Evolutionary conservation across 805 yeast species (phyloP).

Genomic region (Yarrowia sp.): DNA sequence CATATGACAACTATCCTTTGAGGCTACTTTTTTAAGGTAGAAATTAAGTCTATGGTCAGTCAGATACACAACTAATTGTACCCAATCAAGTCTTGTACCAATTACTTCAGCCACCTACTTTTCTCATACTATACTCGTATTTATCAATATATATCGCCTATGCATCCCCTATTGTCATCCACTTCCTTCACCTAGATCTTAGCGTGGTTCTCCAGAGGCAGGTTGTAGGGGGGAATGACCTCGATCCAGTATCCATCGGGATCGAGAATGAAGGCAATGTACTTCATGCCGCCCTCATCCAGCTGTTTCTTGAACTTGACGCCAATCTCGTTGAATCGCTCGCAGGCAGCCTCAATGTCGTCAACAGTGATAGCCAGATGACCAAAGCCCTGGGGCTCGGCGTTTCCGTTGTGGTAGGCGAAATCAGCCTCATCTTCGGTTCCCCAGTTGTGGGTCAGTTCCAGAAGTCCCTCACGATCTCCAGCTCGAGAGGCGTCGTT

Average conservation of each 20-base stretch:
- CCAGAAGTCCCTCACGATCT: slow-evolving; percentile 73
- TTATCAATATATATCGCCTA: background rate
- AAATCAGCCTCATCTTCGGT: slow-evolving; percentile 81
- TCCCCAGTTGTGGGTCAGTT: slow-evolving; percentile 95
- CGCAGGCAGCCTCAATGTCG: slow-evolving; percentile 63
- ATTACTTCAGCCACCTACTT: background rate
- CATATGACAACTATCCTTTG: too few relatives aligned
- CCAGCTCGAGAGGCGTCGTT: slow-evolving; percentile 49
- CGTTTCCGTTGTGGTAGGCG: slow-evolving; percentile 84
- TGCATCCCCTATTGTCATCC: slow-evolving; percentile 3
- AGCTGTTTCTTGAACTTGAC: slow-evolving; percentile 57
- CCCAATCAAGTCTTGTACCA: too few relatives aligned
- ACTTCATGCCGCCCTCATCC: slow-evolving; percentile 56
- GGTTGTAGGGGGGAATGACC: slow-evolving; percentile 58
- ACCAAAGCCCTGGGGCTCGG: slow-evolving; percentile 80
- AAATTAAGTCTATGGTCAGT: too few relatives aligned
- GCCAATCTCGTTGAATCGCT: slow-evolving; percentile 56
- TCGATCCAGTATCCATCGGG: slow-evolving; percentile 93
- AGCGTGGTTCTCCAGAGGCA: slow-evolving; percentile 43
- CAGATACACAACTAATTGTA: too few relatives aligned
- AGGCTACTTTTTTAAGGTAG: too few relatives aligned
- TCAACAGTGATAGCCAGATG: slow-evolving; percentile 78
- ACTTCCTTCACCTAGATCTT: slow-evolving; percentile 2
- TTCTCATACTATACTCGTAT: background rate
- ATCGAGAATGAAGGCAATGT: slow-evolving; percentile 82